A percentile compares a stretch with the other conserved stretches of the same genome.
Conservation (phyloP, 148 eudicot genomes). For the Rhododendron mucronatum region DNA sequence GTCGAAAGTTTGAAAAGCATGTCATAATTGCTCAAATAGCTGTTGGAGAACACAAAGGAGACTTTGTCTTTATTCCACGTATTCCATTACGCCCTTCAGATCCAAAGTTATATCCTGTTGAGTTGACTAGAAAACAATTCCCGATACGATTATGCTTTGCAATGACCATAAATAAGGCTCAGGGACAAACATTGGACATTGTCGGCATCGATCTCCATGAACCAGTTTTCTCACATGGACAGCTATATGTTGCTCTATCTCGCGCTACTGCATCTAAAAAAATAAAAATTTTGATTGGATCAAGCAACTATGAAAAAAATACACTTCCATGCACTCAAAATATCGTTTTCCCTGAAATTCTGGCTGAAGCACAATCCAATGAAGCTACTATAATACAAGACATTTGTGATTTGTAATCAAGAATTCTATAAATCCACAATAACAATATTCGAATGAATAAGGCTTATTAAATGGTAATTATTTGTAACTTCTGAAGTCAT, state of each 20-base stretch:
- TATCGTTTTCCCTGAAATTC: no score
- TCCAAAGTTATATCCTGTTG: not conserved
- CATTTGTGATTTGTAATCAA: no score
- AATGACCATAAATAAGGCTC: not conserved
- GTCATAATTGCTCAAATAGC: not conserved
- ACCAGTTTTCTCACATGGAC: not conserved
- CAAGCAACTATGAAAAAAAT: no score
- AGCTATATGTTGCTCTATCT: no score
- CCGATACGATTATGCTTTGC: not conserved
- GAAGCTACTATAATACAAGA: no score
- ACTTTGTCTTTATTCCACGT: not conserved
- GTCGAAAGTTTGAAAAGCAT: not conserved
- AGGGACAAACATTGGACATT: not conserved
- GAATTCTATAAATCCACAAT: no score
- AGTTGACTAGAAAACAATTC: not conserved
- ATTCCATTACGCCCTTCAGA: not conserved
- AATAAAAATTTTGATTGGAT: not conserved
- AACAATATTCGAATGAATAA: no score
- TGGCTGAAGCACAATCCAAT: no score
- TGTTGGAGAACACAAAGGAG: not conserved
- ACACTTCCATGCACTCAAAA: no score
- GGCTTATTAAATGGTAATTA: no score
- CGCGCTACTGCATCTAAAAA: no score
- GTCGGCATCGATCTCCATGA: not conserved
- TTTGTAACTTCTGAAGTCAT: no score